Evolutionary conservation across 164 flowering plant species (phyloP), one percentile per base, ranked within the genome.

Genomic region (Houttuynia cordata): DNA sequence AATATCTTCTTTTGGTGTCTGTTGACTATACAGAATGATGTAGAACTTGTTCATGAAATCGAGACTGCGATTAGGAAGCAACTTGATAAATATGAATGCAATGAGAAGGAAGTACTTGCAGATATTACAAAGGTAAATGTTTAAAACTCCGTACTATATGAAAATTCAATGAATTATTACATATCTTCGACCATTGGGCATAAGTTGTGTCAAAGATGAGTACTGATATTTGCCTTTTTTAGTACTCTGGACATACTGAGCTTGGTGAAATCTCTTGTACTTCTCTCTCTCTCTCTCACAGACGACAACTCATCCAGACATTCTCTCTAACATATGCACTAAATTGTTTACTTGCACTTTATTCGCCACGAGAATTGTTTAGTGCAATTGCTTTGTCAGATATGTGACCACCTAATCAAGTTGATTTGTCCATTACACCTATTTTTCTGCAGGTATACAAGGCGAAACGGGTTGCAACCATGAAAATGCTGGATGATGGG

Each of bases 401-500:
- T 45, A 4, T 17, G 17, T 45, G n/a, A 17, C 14, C 17, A 45
- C 49, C 49, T 45, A 10, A 2, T 7, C 2, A 8, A 2, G 17
- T 45, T 45, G 8, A 14, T 3, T 45, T 12, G 17, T 45, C 12
- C 9, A 45, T 45, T 45, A 45, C 12, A 12, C 13, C 13, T 56
- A 4, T 25, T 49, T 12, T 41, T 67, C 50, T 65, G 59, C 77
- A 88, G 98, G 89, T 90, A 40, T 86, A 63, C 74, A 83, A 87
- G 64, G 99, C 96, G 7, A 85, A 63, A 65, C 79, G 87, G 17
- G 85, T 88, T 53, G 88, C 95, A 10, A 66, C 60, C 34, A 86
- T 88, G 96, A 93, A 80, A 74, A 84, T 90, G 92, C 61, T 75
- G 73, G 96, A 93, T 64, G 95, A 85, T 64, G 97, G 97, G 0